Base-by-base conservation (phyloP, 75 land plant species). In the Ceratopteris richardii region DNA sequence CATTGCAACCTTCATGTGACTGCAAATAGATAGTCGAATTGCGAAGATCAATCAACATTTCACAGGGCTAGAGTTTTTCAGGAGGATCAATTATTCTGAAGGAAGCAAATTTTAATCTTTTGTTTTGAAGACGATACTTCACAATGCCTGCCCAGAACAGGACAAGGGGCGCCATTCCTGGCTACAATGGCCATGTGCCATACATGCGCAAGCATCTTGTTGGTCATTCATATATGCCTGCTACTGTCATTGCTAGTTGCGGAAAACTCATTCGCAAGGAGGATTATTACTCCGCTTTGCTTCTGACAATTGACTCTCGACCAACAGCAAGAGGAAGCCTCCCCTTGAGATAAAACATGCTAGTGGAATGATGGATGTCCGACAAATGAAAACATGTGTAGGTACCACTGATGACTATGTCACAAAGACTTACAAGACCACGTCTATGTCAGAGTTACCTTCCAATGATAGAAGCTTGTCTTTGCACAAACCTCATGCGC, bases 121-220 rank as follows among this genome's bases (percentile, higher is more conserved):
- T n/a, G n/a, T n/a, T n/a, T n/a, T n/a, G n/a, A n/a, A n/a, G n/a
- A n/a, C n/a, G n/a, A n/a, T n/a, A n/a, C n/a, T n/a, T n/a, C n/a
- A n/a, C n/a, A n/a, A 40, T 29, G 43, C 20, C 53, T 63, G 55
- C 65, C 40, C 31, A 63, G 56, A 52, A 66, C 13, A 66, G 36
- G 60, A 31, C 33, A 21, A 56, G 44, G 44, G 43, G 43, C 14
- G 63, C 71, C 50, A 68, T 68, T 18, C 71, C 71, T 21, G 71
- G 71, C 28, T 68, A 68, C 58, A 50, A 56, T 0, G 71, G 71
- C 22, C 66, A 61, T 61, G 47, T 68, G 7, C 71, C 71, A 16
- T 63, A 56, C 58, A 54, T 68, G 66, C 51, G 55, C 29, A 61
- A 42, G 56, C 71, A 68, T 18, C 33, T 68, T 29, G 66, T 17